Evolutionary conservation across 2,329 filamentous ascomycete species (phyloP).

Genomic region (Diaporthe australafricana): DNA sequence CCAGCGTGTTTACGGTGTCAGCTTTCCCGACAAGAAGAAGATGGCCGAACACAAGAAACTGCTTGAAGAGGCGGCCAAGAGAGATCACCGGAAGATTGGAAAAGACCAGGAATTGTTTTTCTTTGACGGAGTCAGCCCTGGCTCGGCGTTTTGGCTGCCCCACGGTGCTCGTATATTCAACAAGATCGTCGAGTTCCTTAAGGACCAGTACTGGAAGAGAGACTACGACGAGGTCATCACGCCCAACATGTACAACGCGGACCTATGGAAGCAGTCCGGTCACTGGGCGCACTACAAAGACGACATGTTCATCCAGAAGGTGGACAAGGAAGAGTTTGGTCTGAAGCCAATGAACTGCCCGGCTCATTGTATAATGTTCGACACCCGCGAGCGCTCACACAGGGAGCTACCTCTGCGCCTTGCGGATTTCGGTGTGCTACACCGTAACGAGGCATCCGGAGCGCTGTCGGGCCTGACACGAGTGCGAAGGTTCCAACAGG

Average conservation of each 20-base stretch:
- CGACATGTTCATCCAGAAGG: constrained; percentile 83
- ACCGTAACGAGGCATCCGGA: constrained; percentile 95
- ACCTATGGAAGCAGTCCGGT: constrained; percentile 93
- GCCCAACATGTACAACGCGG: constrained; percentile 95
- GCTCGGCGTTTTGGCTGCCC: constrained; percentile 91
- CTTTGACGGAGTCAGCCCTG: constrained; percentile 94
- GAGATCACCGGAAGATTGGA: constrained; percentile 93
- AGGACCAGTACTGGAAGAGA: constrained; percentile 90
- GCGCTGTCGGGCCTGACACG: constrained; percentile 91
- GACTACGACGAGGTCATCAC: constrained; percentile 96
- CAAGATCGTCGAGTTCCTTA: constrained; percentile 82
- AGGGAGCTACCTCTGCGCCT: constrained; percentile 90
- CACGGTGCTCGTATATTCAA: constrained; percentile 96
- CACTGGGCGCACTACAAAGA: constrained; percentile 96
- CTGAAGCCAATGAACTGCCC: constrained; percentile 99
- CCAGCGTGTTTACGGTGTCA: constrained; percentile 96
- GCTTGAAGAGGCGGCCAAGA: constrained; percentile 96
- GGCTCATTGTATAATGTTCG: constrained; percentile 90
- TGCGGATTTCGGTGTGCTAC: constrained; percentile 95
- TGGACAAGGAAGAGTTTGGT: constrained; percentile 80
- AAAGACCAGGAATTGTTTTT: constrained; percentile 98
- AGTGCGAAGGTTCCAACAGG: constrained; percentile 94
- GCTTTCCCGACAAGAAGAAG: constrained; percentile 94
- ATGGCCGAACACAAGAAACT: constrained; percentile 95
- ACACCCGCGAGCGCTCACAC: constrained; percentile 86